These are phyloP conservation scores for Poterioochromonas sp. DNA, from an alignment of 352 stramenopile genomes.

Conservation along the genomic window DNA sequence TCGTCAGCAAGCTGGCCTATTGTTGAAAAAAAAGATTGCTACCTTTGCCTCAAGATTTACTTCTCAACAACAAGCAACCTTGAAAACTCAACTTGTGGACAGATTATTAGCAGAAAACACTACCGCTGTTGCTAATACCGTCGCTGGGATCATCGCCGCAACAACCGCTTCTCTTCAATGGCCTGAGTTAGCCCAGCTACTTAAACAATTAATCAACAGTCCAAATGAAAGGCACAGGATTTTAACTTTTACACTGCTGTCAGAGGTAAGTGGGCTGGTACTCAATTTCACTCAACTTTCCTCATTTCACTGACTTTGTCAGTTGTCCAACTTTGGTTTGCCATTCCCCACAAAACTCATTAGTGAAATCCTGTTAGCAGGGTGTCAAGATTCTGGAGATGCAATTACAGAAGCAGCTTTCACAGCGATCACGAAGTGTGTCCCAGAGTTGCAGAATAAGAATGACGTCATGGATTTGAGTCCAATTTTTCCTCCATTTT, in stretches of 20 bases:
- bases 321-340: slow-evolving; percentile 41
- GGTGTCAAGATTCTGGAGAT: slow-evolving; percentile 50
- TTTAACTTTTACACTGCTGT: background rate
- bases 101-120: background rate
- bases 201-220: background rate
- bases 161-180: background rate
- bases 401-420: slow-evolving; percentile 55
- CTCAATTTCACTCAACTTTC: background rate
- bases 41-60: background rate
- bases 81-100: background rate
- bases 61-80: background rate
- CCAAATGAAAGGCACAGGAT: background rate
- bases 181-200: background rate
- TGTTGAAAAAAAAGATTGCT: slow-evolving; percentile 15
- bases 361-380: slow-evolving; percentile 48
- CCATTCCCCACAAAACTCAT: slow-evolving; percentile 51
- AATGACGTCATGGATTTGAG: slow-evolving; percentile 52
- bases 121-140: background rate
- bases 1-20: background rate
- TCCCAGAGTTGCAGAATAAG: slow-evolving; percentile 48
- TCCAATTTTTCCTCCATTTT: slow-evolving; percentile 52
- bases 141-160: background rate
- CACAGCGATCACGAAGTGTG: slow-evolving; percentile 35
- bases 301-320: background rate
- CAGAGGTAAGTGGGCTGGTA: background rate